A percentile compares a stretch with the other conserved stretches of the same genome.
Evolutionary conservation across 1,284 basidiomycete genomes (phyloP).

Genomic region (Apiotrichum laibachii): DNA sequence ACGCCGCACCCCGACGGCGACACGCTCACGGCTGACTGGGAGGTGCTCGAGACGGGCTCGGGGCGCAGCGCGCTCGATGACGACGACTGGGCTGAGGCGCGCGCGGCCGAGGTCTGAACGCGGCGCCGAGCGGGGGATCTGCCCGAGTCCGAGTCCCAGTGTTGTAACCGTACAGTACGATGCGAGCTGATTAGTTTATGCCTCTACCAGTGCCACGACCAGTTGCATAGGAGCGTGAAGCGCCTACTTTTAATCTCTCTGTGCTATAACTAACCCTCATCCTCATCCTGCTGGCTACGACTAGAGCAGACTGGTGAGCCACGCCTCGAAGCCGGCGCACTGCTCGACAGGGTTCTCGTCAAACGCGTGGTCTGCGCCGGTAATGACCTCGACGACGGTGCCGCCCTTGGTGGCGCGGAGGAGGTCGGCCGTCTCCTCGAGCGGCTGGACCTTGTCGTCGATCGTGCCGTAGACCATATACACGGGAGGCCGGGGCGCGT

Average conservation of each 20-base stretch:
- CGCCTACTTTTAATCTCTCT: too few species aligned
- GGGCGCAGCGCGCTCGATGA: slow-evolving; percentile 14
- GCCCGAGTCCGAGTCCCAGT: not conserved
- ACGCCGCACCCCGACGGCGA: not conserved
- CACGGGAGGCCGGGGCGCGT: slow-evolving; percentile 20
- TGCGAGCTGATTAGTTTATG: too few species aligned
- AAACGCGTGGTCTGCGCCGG: slow-evolving; percentile 41
- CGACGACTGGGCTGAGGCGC: slow-evolving; percentile 23
- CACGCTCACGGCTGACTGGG: slow-evolving; percentile 12
- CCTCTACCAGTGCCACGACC: too few species aligned
- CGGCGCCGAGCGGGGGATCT: not conserved
- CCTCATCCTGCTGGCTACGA: too few species aligned
- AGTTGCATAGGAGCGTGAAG: too few species aligned
- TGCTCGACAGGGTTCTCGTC: slow-evolving; percentile 43
- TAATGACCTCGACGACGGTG: slow-evolving; percentile 29
- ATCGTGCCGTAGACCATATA: slow-evolving; percentile 39
- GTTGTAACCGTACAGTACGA: not conserved
- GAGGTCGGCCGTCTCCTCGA: slow-evolving; percentile 35
- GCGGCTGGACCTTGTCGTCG: slow-evolving; percentile 44
- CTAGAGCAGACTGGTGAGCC: slow-evolving; percentile 28
- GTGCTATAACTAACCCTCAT: too few species aligned
- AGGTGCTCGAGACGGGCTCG: slow-evolving; percentile 13
- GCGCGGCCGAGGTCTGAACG: not conserved
- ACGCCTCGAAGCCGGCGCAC: slow-evolving; percentile 36
- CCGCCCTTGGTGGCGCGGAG: slow-evolving; percentile 19